These are phyloP conservation scores for Saccharum officinarum DNA, from an alignment of 176 grass and related monocot genomes.

Conservation along the genomic window DNA sequence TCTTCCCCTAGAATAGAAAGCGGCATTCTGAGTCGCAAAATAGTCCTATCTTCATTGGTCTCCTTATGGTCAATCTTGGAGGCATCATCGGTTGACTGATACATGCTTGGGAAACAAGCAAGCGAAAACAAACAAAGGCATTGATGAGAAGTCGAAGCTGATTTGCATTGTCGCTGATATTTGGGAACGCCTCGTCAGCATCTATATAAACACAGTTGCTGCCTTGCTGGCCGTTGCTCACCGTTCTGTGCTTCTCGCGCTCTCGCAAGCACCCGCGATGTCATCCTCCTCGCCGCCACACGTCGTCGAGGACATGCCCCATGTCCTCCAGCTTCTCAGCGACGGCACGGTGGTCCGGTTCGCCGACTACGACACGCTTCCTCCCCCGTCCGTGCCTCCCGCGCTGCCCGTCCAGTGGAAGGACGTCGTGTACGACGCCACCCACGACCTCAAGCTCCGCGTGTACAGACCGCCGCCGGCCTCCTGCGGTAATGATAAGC, in stretches of 20 bases:
- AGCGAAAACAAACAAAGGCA: neutral
- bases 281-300: neutral
- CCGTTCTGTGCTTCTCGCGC: neutral
- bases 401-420: constrained; percentile 8
- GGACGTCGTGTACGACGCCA: constrained; percentile 32
- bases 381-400: neutral
- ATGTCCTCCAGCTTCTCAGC: constrained; percentile 22
- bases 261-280: neutral
- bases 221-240: neutral
- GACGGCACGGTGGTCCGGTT: constrained; percentile 32
- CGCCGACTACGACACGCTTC: neutral
- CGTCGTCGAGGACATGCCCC: neutral
- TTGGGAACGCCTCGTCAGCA: neutral
- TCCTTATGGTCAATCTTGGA: neutral
- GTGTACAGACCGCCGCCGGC: constrained; percentile 12
- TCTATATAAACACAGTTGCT: neutral
- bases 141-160: neutral
- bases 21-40: too few species aligned
- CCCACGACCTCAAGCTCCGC: constrained; percentile 30
- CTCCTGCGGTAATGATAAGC: neutral
- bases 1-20: too few species aligned
- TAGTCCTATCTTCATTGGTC: neutral
- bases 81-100: neutral
- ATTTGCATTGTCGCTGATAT: neutral
- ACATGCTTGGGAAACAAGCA: neutral